phyloP scores from a whole-genome alignment of 75 land plant species.

The Picea glauca region DNA sequence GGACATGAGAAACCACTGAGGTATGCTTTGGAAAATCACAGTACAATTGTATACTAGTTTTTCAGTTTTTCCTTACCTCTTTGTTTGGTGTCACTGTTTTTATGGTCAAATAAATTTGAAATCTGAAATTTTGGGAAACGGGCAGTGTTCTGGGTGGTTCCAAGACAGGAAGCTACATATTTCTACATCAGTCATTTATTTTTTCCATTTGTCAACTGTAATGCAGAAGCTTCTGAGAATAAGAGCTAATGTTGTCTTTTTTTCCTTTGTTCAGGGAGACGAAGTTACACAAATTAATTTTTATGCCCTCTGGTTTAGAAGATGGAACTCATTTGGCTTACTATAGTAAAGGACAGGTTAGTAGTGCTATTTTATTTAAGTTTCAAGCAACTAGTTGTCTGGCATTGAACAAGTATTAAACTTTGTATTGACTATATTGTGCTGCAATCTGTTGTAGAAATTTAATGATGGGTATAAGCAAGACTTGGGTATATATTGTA shows the following conservation, averaged over 20 bases:
- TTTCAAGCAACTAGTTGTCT: background rate
- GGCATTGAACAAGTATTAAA: background rate
- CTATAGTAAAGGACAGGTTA: slow-evolving; percentile 42
- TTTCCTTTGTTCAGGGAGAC: slow-evolving; percentile 15
- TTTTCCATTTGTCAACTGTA: background rate
- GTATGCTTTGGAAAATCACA: background rate
- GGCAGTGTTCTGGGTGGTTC: background rate
- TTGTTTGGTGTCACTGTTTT: too few species aligned
- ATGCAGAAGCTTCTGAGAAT: background rate
- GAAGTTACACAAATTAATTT: slow-evolving; percentile 32
- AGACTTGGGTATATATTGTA: slow-evolving; percentile 31
- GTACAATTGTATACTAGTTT: background rate
- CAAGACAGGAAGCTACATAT: background rate
- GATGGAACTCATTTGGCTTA: slow-evolving; percentile 34
- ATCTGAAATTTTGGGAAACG: background rate
- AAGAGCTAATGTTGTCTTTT: background rate
- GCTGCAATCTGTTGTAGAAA: slow-evolving; percentile 15
- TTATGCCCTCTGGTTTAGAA: slow-evolving; percentile 29
- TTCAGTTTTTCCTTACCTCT: background rate
- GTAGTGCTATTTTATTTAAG: background rate
- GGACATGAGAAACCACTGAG: background rate
- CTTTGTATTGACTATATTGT: background rate
- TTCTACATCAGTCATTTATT: background rate
- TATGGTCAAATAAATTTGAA: too few species aligned
- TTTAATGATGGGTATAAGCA: slow-evolving; percentile 24